phyloP scores from a whole-genome alignment of 352 stramenopile species.

The Pythium volutum region DNA sequence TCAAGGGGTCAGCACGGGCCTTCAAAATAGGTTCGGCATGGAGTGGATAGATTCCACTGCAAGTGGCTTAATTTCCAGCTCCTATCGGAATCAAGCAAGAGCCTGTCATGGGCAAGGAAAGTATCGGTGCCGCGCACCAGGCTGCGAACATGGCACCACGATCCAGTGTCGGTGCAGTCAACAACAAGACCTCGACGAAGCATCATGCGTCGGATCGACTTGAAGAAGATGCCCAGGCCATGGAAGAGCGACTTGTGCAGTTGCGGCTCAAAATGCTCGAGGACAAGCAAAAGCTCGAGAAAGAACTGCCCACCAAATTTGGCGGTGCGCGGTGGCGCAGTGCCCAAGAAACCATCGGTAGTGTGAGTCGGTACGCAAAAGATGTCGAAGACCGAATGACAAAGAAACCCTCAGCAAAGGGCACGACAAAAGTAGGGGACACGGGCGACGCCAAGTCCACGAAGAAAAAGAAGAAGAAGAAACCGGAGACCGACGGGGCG shows the following conservation, averaged over 20 bases:
- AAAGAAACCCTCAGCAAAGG: conserved; percentile 3
- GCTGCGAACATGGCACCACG: not conserved
- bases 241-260: conserved; percentile 63
- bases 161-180: not conserved
- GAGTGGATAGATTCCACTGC: not conserved
- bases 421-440: conserved; percentile 24
- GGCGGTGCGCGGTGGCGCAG: conserved; percentile 72
- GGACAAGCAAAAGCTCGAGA: conserved; percentile 61
- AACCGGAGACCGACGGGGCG: not conserved
- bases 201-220: conserved; percentile 52
- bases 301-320: conserved; percentile 53
- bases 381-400: conserved; percentile 48
- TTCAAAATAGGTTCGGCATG: conserved; percentile 2
- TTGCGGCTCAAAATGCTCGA: conserved; percentile 57
- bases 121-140: conserved; percentile 1
- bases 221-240: conserved; percentile 64
- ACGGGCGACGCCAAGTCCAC: not conserved
- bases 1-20: too few species aligned
- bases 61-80: not conserved
- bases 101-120: conserved; percentile 20
- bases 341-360: conserved; percentile 67
- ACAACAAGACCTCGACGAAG: conserved; percentile 12
- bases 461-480: conserved; percentile 16
- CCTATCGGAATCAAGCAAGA: not conserved
- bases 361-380: conserved; percentile 62